Base-by-base conservation (phyloP, 208 protist genomes). In the Leishmania major region DNA sequence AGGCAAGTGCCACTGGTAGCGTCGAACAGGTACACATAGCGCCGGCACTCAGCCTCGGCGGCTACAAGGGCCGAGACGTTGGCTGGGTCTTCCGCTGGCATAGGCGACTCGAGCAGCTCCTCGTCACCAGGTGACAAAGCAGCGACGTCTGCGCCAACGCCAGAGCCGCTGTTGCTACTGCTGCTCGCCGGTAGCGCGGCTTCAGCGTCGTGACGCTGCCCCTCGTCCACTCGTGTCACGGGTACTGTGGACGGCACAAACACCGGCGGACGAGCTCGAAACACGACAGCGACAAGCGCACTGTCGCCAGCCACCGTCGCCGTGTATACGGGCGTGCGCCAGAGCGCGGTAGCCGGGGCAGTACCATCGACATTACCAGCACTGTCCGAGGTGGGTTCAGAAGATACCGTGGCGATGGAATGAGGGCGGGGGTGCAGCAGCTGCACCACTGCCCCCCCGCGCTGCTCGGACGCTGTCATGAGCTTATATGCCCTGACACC, bases 1-100 rank as follows among this genome's bases (percentile, higher is more conserved):
- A 96, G 74, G 59, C 78, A 81, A 22, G 82, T 47, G 15, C 80
- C 78, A 22, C 67, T 85, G 25, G 66, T 79, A 25, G 80, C 81
- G 75, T 96, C 91, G 74, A 93, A 94, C 10, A 96, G 80, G 74
- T 86, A 80, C 13, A 93, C 89, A 62, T 84, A 81, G 35, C 80
- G 85, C 55, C 81, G 78, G 17, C 73, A 84, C 55, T 87, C 73
- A 8, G 77, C 82, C 62, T 87, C 77, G 17, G 73, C 45, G 37
- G 79, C 22, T 37, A 53, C 73, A 17, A 80, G 78, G 25, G 85
- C 47, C 64, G 78, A 71, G 40, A 28, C 81, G 1, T 37, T 31
- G 25, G 51, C 19, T 17, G 76, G 11, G 11, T 62, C 55, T n/a
- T 47, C 69, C 57, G 22, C 47, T 80, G 53, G 57, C 37, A 25